Base-by-base conservation (phyloP, 176 grass and related monocot species). In the Eragrostis curvula region DNA sequence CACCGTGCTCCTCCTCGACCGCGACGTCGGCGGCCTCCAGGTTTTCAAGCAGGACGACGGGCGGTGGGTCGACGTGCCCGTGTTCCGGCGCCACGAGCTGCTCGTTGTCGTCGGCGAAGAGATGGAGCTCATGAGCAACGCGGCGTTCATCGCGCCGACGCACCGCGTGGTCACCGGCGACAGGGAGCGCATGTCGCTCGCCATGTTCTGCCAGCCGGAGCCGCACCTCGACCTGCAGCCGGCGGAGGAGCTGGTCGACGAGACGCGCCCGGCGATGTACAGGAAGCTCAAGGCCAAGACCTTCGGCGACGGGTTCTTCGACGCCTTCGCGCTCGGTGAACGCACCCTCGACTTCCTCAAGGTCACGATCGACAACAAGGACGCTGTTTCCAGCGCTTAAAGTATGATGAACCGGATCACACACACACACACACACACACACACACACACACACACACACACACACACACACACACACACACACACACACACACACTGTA, bases 81-180 rank as follows among this genome's bases (percentile, higher is more conserved):
- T 86, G 39, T 36, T 87, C 8, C 17, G 50, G 12, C n/a, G 75
- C 23, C n/a, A 55, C 53, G 68, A 79, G 25, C 74, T 93, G 56
- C 58, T 93, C 2, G 77, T 93, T 7, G 74, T 87, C 0, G 30
- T 90, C 1, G 91, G 91, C 23, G 91, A 93, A 7, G 84, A 75
- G 45, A 87, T 93, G 70, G 87, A 93, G 89, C 75, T 91, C 39
- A 49, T 91, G 58, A 91, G 66, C 61, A 91, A 91, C 42, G 85
- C 52, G 2, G 55, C 23, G 49, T 91, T 77, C 77, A 68, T 64
- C 48, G 86, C 82, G 30, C 85, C 82, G 1, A 75, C 80, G 73
- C 89, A 91, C 70, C 77, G 89, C 0, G 89, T 88, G 41, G 32
- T 78, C 13, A 42, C 78, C 15, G 55, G 86, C 9, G 47, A 42